Conservation (phyloP, 2,329 filamentous ascomycete genomes). For the Xylaria sp. region DNA sequence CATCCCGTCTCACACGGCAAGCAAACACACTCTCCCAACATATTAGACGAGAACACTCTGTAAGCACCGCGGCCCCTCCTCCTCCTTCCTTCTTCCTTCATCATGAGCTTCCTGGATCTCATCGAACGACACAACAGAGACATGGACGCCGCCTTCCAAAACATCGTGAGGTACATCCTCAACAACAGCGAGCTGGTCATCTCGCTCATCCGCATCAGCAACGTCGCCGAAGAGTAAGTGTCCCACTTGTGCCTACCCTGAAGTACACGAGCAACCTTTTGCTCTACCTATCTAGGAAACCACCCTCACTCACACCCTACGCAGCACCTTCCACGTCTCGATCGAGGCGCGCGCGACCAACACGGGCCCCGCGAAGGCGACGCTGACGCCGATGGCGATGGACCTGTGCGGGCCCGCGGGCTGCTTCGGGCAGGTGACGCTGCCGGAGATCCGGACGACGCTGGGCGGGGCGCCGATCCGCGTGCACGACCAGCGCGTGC, state of each 20-base stretch:
- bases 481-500: constrained; percentile 28
- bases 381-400: constrained; percentile 20
- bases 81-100: too few relatives aligned
- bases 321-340: constrained; percentile 30
- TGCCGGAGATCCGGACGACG: constrained; percentile 26
- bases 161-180: constrained; percentile 24
- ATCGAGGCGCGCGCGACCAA: constrained; percentile 28
- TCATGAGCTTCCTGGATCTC: constrained; percentile 22
- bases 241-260: constrained; percentile 13
- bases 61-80: neutral
- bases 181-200: constrained; percentile 28
- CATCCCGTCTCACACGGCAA: neutral
- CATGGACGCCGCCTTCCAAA: constrained; percentile 30
- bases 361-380: constrained; percentile 25
- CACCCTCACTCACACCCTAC: neutral
- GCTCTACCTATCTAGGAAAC: neutral
- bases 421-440: constrained; percentile 28
- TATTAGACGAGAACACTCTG: neutral
- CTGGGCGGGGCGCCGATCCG: constrained; percentile 23
- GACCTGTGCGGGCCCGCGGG: constrained; percentile 23
- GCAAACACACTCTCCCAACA: constrained; percentile 3
- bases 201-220: constrained; percentile 31
- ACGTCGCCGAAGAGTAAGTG: constrained; percentile 35
- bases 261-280: too few relatives aligned
- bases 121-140: constrained; percentile 16